These are phyloP conservation scores for Colletotrichum navitas DNA, from an alignment of 2,329 filamentous ascomycete genomes.

Conservation along the genomic window DNA sequence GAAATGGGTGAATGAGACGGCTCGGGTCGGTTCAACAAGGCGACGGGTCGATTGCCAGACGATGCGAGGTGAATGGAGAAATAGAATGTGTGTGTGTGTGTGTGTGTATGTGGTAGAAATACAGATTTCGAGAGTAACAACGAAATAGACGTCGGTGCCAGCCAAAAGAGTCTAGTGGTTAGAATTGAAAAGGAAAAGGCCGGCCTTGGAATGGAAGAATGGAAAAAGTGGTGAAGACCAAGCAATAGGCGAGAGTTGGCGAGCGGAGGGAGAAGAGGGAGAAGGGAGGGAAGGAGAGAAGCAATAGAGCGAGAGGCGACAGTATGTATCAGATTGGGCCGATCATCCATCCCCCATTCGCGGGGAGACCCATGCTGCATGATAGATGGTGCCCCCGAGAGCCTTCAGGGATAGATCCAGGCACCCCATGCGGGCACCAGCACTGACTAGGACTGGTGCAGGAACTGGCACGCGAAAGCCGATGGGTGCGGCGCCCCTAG, in stretches of 20 bases:
- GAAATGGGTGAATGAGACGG: neutral
- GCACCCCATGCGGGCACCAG: conserved; percentile 41
- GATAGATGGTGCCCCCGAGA: conserved; percentile 35
- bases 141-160: conserved; percentile 37
- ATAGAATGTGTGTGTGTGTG: no score
- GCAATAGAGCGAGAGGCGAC: conserved; percentile 40
- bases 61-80: neutral
- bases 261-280: conserved; percentile 32
- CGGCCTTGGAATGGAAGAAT: conserved; percentile 41
- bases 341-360: conserved; percentile 40
- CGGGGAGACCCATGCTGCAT: conserved; percentile 43
- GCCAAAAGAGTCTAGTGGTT: conserved; percentile 37
- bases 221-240: conserved; percentile 34
- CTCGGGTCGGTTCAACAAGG: neutral
- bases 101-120: neutral
- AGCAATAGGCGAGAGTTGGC: conserved; percentile 21
- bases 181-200: conserved; percentile 41
- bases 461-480: conserved; percentile 42
- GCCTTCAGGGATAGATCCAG: conserved; percentile 41
- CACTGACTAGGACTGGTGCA: conserved; percentile 42
- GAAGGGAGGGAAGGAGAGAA: conserved; percentile 26
- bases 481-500: conserved; percentile 40
- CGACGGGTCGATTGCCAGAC: neutral
- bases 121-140: neutral
- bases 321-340: conserved; percentile 44